Evolutionary conservation across 768 basidiomycete genomes (phyloP).

Genomic region (Lyophyllum decastes): DNA sequence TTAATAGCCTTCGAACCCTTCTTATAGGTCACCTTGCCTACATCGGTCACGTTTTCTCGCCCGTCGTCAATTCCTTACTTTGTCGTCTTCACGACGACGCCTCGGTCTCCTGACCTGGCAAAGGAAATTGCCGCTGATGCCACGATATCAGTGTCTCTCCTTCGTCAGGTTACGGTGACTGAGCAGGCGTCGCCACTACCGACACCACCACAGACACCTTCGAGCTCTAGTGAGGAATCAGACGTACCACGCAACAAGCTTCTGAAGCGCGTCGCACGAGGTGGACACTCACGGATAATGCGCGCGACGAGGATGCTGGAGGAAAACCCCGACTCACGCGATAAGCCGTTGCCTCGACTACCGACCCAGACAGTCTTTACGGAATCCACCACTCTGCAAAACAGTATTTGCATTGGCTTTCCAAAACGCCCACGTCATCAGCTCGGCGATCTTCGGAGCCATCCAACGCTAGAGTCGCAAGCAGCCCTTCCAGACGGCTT

Average conservation of each 20-base stretch:
- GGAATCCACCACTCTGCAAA: conserved; percentile 48
- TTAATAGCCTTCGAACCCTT: background rate
- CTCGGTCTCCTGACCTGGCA: conserved; percentile 52
- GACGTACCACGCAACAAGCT: conserved; percentile 31
- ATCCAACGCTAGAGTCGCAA: conserved; percentile 48
- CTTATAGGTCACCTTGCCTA: conserved; percentile 63
- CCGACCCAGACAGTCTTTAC: conserved; percentile 39
- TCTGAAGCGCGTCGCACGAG: conserved; percentile 35
- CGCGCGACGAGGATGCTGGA: conserved; percentile 24
- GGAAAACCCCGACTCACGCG: conserved; percentile 26
- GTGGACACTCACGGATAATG: conserved; percentile 25
- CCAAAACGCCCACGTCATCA: conserved; percentile 64
- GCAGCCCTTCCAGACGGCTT: conserved; percentile 66
- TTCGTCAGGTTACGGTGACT: conserved; percentile 59
- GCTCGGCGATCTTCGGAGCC: conserved; percentile 34
- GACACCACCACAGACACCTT: conserved; percentile 51
- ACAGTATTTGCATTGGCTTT: conserved; percentile 64
- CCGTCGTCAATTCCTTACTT: conserved; percentile 67
- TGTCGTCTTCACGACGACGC: conserved; percentile 70
- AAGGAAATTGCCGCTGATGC: conserved; percentile 72
- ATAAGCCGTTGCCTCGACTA: conserved; percentile 45
- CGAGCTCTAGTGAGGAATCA: conserved; percentile 44
- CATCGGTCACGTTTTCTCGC: conserved; percentile 61
- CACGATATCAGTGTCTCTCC: conserved; percentile 65
- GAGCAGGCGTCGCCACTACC: conserved; percentile 42